Evolutionary conservation across 2,329 filamentous ascomycete genomes (phyloP).

Genomic region (Endoconidiophora laricicola): DNA sequence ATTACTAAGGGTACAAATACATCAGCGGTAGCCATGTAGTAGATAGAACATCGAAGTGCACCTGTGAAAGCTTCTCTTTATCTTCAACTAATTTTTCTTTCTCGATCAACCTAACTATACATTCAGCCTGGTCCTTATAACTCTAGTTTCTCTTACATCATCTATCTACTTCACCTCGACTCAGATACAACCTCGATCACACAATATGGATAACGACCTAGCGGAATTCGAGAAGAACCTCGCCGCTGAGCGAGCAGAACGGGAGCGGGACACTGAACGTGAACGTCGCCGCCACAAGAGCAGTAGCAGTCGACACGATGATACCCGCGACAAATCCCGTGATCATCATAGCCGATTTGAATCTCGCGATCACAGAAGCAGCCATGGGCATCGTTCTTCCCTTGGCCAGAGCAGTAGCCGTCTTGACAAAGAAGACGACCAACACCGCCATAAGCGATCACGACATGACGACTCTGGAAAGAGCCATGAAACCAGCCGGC

Average conservation of each 20-base stretch:
- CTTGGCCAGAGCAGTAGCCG: background rate
- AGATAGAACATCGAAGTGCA: background rate
- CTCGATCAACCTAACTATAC: too few species aligned
- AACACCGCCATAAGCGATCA: slow-evolving; percentile 15
- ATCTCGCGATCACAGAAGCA: slow-evolving; percentile 21
- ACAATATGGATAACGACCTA: slow-evolving; percentile 35
- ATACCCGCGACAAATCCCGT: slow-evolving; percentile 20
- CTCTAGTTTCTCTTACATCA: background rate
- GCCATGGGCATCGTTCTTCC: slow-evolving; percentile 23
- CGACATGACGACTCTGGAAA: slow-evolving; percentile 1
- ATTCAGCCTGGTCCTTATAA: background rate
- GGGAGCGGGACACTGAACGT: slow-evolving; percentile 23
- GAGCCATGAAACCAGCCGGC: too few species aligned
- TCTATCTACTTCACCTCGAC: background rate
- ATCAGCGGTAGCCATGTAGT: too few species aligned
- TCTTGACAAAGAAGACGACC: slow-evolving; percentile 22
- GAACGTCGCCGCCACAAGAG: background rate
- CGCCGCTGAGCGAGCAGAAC: slow-evolving; percentile 42
- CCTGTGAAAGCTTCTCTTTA: background rate
- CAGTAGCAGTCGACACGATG: background rate
- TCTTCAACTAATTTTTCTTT: too few species aligned
- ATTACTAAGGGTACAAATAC: too few species aligned
- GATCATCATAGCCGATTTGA: background rate
- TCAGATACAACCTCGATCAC: background rate
- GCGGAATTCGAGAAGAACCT: slow-evolving; percentile 66